phyloP scores from a whole-genome alignment of 2,329 filamentous ascomycete species.

The Aspergillus pseudotamarii region DNA sequence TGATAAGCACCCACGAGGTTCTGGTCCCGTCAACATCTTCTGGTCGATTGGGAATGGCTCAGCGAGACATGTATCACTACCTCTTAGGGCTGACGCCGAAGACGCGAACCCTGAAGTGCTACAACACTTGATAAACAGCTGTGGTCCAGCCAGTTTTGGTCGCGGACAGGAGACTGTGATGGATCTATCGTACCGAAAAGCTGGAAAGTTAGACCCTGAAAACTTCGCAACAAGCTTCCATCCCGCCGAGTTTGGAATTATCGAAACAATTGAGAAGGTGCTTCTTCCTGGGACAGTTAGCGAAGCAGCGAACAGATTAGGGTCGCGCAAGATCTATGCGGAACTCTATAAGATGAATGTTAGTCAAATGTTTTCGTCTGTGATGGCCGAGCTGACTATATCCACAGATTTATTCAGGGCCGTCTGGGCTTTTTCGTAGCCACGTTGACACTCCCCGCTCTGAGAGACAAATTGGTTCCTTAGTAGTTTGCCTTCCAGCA shows the following conservation, averaged over 20 bases:
- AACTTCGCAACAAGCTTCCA: slow-evolving; percentile 55
- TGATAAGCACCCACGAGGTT: neutral
- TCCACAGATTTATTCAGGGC: slow-evolving; percentile 53
- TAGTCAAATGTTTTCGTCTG: neutral
- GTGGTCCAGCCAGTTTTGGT: slow-evolving; percentile 55
- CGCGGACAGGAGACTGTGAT: slow-evolving; percentile 48
- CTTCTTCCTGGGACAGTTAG: slow-evolving; percentile 42
- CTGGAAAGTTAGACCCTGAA: slow-evolving; percentile 52
- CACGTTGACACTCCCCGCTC: slow-evolving; percentile 60
- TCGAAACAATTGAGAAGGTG: slow-evolving; percentile 53
- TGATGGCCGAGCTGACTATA: neutral
- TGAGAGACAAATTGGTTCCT: slow-evolving; percentile 53
- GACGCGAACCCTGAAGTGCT: neutral
- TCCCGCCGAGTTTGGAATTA: slow-evolving; percentile 56
- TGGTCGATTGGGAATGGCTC: slow-evolving; percentile 5
- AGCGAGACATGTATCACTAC: slow-evolving; percentile 10
- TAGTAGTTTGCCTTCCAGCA: slow-evolving; percentile 56
- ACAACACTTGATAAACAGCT: slow-evolving; percentile 34
- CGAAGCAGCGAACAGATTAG: slow-evolving; percentile 13
- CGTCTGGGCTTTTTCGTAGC: slow-evolving; percentile 54
- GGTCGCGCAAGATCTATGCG: slow-evolving; percentile 45
- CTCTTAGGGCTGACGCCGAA: neutral
- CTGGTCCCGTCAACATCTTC: slow-evolving; percentile 10
- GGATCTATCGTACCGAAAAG: slow-evolving; percentile 58
- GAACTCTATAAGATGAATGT: slow-evolving; percentile 63